A percentile compares a stretch with the other conserved stretches of the same genome.
phyloP scores from a whole-genome alignment of 2,329 filamentous ascomycete genomes.

The Mariannaea elegans region DNA sequence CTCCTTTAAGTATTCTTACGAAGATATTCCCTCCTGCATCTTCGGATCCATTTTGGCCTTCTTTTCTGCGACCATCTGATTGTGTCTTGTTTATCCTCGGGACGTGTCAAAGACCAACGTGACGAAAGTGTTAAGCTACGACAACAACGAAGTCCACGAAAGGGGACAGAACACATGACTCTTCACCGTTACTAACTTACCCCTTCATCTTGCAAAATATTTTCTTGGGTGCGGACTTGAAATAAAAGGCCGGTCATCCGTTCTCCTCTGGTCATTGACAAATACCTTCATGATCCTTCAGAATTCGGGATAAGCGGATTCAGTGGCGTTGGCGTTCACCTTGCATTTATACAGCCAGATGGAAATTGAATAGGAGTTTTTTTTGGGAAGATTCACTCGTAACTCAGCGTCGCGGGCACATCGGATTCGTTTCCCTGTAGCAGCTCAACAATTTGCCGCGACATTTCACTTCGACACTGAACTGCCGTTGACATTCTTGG shows the following conservation, averaged over 20 bases:
- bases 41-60: not conserved
- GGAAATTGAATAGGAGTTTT: too few species aligned
- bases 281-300: too few species aligned
- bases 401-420: not conserved
- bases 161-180: not conserved
- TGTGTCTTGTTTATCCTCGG: not conserved
- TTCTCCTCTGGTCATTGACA: too few species aligned
- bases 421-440: too few species aligned
- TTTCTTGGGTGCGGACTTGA: too few species aligned
- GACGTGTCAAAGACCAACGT: not conserved
- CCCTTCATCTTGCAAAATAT: too few species aligned
- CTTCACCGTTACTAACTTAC: too few species aligned
- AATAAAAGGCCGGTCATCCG: too few species aligned
- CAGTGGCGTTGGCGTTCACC: not conserved
- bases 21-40: not conserved
- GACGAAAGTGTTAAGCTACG: not conserved
- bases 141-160: not conserved
- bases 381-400: too few species aligned
- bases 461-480: not conserved
- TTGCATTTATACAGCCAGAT: not conserved
- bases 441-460: too few species aligned
- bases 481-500: not conserved
- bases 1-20: slow-evolving; percentile 3
- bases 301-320: too few species aligned
- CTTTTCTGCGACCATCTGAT: not conserved